Base-by-base conservation (phyloP, 805 yeast genomes). In the Komagataella ulmi region DNA sequence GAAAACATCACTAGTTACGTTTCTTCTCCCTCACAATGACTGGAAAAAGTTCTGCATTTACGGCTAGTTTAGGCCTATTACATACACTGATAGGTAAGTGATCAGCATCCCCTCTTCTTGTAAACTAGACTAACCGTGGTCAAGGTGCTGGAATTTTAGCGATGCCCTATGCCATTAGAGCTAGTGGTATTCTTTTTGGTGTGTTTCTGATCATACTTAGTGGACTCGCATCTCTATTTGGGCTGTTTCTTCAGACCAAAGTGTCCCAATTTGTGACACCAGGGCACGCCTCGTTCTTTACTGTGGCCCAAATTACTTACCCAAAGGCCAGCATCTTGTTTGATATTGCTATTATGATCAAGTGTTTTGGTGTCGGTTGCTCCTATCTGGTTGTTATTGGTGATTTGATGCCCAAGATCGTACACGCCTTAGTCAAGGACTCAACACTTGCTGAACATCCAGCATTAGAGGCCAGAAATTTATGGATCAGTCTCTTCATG, bases 331-430 rank as follows among this genome's bases (percentile, higher is more conserved):
- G 82, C 49, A 78, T 82, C 3, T 62, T 80, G 2, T 82, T 82
- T 63, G 88, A 82, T 61, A 53, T 79, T 21, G 88, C 88, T 1
- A 82, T 82, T 50, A 85, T 86, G 2, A 67, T 82, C 51, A 83
- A 82, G 63, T 82, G 88, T 57, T 80, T 81, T 61, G 88, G 88
- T 14, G 85, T 83, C 24, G 85, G 84, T 1, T 70, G 81, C 12
- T 79, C 85, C 7, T 82, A 82, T 60, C 65, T 82, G 57, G 83
- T 82, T 43, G 81, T 82, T n/a, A 76, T 81, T 50, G 87, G 88
- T 2, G 88, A 82, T 61, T 65, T 82, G 56, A 73, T 80, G 75
- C 88, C 89, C 1, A 79, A 81, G 52, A 75, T 84, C 19, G 58
- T 74, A 3, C 62, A 65, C 45, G 57, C 68, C 0, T 46, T 73